These are phyloP conservation scores for Oenanthe javanica DNA, from an alignment of 140 eudicot species.

Conservation along the genomic window DNA sequence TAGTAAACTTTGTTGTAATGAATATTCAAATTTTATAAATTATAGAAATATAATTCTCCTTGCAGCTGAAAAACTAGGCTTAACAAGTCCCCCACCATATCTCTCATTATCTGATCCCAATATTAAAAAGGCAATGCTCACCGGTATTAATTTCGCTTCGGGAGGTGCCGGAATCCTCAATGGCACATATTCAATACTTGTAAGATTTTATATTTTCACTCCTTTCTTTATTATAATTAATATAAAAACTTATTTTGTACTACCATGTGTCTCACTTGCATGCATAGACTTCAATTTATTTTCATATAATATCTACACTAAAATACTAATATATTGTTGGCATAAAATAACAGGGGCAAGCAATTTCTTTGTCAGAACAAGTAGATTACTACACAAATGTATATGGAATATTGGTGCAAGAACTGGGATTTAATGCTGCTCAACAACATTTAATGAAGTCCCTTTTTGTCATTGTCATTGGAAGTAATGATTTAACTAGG, in stretches of 20 bases:
- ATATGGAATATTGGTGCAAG: conserved; percentile 32
- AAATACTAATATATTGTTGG: neutral
- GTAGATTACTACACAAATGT: conserved; percentile 42
- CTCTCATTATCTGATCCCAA: conserved; percentile 27
- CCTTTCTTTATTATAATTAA: neutral
- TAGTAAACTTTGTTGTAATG: neutral
- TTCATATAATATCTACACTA: neutral
- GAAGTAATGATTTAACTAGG: conserved; percentile 75
- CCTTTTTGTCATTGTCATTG: conserved; percentile 52
- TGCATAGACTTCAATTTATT: neutral
- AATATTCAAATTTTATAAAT: too few species aligned
- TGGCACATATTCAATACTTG: conserved; percentile 45
- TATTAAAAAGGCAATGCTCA: conserved; percentile 17
- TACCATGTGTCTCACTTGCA: neutral
- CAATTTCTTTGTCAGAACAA: conserved; percentile 51
- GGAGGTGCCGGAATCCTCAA: conserved; percentile 91
- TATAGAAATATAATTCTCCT: too few species aligned
- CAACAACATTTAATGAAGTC: conserved; percentile 51
- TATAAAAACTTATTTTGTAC: neutral
- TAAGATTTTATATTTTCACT: conserved; percentile 14
- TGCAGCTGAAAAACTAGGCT: conserved; percentile 71
- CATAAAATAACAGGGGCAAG: conserved; percentile 26
- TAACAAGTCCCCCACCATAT: conserved; percentile 56
- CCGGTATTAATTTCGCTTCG: conserved; percentile 84
- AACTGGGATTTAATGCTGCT: conserved; percentile 35